Evolutionary conservation across 2,329 filamentous ascomycete species (phyloP).

Genomic region (Aspergillus aculeatus): DNA sequence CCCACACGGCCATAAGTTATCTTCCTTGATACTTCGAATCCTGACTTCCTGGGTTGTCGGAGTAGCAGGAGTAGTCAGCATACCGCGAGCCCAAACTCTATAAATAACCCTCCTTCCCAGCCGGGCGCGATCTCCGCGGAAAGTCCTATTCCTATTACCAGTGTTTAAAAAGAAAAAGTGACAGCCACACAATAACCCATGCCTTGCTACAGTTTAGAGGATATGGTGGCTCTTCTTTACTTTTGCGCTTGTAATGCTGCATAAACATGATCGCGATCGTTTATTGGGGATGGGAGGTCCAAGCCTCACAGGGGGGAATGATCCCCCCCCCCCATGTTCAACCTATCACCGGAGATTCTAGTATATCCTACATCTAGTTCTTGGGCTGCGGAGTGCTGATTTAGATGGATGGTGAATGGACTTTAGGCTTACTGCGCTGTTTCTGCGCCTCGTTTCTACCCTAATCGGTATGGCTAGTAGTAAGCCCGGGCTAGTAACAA

Average conservation of each 20-base stretch:
- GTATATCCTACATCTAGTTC: too few species aligned
- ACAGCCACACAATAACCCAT: too few species aligned
- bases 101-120: not conserved
- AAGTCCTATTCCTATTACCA: not conserved
- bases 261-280: too few species aligned
- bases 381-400: not conserved
- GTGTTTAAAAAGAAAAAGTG: too few species aligned
- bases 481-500: too few species aligned
- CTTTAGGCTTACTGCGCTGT: not conserved
- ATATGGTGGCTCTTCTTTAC: too few species aligned
- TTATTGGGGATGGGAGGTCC: too few species aligned
- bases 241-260: too few species aligned
- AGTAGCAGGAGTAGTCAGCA: not conserved
- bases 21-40: not conserved
- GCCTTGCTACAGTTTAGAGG: too few species aligned
- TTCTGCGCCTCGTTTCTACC: not conserved
- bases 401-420: not conserved
- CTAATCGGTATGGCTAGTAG: not conserved
- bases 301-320: too few species aligned
- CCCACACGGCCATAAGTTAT: not conserved
- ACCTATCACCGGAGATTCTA: too few species aligned
- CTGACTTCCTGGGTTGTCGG: not conserved
- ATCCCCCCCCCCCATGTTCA: too few species aligned
- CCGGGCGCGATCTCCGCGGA: not conserved
- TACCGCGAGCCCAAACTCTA: not conserved